phyloP scores from a whole-genome alignment of 192 early-diverging fungal genomes.

The Backusella macrospora region DNA sequence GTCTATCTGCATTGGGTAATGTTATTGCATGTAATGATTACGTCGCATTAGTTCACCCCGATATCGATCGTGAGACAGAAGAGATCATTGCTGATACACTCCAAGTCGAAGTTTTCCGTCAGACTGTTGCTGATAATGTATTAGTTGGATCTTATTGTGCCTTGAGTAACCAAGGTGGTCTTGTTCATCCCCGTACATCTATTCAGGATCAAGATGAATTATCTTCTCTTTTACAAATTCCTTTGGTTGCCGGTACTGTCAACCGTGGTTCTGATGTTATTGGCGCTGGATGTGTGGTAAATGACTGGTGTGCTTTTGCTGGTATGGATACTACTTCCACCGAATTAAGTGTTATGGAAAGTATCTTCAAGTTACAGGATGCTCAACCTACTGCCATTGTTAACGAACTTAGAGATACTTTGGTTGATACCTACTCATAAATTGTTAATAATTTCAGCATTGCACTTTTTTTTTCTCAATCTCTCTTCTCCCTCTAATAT shows the following conservation, averaged over 20 bases:
- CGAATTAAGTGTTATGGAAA: slow-evolving; percentile 96
- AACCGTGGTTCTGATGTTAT: slow-evolving; percentile 98
- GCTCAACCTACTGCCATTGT: slow-evolving; percentile 89
- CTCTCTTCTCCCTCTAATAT: no score
- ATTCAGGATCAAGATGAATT: slow-evolving; percentile 98
- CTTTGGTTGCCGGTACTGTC: slow-evolving; percentile 96
- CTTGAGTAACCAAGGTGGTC: slow-evolving; percentile 96
- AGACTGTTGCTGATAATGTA: slow-evolving; percentile 97
- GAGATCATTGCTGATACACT: slow-evolving; percentile 99
- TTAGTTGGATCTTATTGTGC: slow-evolving; percentile 95
- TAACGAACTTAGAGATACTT: slow-evolving; percentile 89
- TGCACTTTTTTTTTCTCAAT: not conserved
- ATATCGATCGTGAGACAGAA: slow-evolving; percentile 97
- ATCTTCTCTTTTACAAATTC: slow-evolving; percentile 94
- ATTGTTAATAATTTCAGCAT: slow-evolving; percentile 8
- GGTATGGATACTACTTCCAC: slow-evolving; percentile 96
- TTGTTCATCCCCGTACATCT: slow-evolving; percentile 94
- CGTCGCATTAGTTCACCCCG: slow-evolving; percentile 97
- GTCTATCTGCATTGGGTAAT: slow-evolving; percentile 96
- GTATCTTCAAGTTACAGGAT: slow-evolving; percentile 98
- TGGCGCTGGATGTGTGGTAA: slow-evolving; percentile 96
- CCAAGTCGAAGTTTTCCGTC: slow-evolving; percentile 96
- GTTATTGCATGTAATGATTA: slow-evolving; percentile 99
- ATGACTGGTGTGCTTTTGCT: slow-evolving; percentile 98
- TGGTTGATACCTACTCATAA: slow-evolving; percentile 86